Evolutionary conservation across 2,329 filamentous ascomycete species (phyloP).

Genomic region (Plenodomus biglobosus): DNA sequence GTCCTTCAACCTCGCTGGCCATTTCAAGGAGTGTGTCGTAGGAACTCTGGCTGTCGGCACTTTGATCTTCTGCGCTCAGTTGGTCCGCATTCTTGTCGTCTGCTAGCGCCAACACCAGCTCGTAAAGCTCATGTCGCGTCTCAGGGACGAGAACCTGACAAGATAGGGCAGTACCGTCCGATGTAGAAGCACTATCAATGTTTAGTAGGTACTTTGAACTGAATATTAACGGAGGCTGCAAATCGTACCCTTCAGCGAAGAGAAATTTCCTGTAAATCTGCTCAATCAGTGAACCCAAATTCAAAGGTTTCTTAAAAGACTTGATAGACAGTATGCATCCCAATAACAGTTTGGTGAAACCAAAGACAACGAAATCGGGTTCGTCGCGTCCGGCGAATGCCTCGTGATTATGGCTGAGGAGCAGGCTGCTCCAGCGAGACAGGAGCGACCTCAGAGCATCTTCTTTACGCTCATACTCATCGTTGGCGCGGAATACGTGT

Average conservation of each 20-base stretch:
- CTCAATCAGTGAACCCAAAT: constrained; percentile 31
- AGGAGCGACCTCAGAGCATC: constrained; percentile 31
- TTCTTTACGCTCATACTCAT: constrained; percentile 39
- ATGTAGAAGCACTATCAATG: not conserved
- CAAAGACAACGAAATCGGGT: constrained; percentile 40
- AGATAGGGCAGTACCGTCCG: not conserved
- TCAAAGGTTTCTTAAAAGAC: constrained; percentile 44
- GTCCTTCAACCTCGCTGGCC: constrained; percentile 20
- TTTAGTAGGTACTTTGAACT: not conserved
- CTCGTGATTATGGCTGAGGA: constrained; percentile 38
- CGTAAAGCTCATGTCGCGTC: constrained; percentile 43
- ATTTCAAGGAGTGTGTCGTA: constrained; percentile 35
- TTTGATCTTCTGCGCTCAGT: not conserved
- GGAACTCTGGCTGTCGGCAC: constrained; percentile 7
- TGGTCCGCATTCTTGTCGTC: constrained; percentile 24
- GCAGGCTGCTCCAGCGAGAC: constrained; percentile 34
- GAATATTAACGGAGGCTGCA: not conserved
- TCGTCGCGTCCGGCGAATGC: constrained; percentile 42
- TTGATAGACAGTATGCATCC: constrained; percentile 44
- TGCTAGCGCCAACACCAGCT: constrained; percentile 36
- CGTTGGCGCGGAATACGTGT: constrained; percentile 39
- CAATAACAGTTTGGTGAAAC: constrained; percentile 46
- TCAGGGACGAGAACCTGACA: not conserved
- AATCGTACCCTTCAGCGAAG: constrained; percentile 31
- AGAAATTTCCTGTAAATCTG: constrained; percentile 42